Evolutionary conservation across 345 rosid genomes (phyloP).

Genomic region (Pugionium dolabratum): DNA sequence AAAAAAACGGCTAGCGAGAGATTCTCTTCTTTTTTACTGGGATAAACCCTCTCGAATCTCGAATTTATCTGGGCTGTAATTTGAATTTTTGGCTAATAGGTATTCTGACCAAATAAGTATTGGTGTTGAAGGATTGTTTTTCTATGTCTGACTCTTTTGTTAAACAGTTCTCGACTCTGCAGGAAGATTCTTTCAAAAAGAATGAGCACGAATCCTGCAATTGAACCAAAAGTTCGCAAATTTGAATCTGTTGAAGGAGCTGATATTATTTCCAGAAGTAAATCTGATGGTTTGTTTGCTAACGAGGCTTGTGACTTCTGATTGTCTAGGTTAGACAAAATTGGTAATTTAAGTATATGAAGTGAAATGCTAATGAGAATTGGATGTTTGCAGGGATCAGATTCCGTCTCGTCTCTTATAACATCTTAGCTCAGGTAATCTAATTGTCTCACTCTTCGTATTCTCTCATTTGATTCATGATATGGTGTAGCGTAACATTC

Average conservation of each 20-base stretch:
- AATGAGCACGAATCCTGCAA: conserved; percentile 54
- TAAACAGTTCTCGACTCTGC: conserved; percentile 24
- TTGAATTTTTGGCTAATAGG: background rate
- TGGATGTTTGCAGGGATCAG: conserved; percentile 47
- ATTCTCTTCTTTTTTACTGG: background rate
- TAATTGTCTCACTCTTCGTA: background rate
- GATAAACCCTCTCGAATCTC: background rate
- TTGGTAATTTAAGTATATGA: background rate
- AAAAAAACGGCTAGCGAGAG: background rate
- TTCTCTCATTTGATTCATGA: background rate
- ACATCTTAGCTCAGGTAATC: conserved; percentile 72
- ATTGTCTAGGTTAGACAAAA: background rate
- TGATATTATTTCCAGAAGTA: conserved; percentile 44
- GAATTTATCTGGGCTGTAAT: conserved; percentile 2
- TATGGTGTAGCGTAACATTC: conserved; percentile 1
- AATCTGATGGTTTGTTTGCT: conserved; percentile 50
- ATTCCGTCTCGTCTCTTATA: conserved; percentile 68
- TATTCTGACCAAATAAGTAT: background rate
- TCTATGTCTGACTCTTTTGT: background rate
- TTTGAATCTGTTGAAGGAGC: conserved; percentile 56
- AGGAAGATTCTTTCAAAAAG: conserved; percentile 40
- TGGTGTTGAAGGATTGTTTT: background rate
- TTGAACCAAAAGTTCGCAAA: conserved; percentile 44
- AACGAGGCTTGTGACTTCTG: background rate
- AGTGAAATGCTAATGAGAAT: background rate